Evolutionary conservation across 2,329 filamentous ascomycete genomes (phyloP).

Genomic region (Alternaria brassicae): DNA sequence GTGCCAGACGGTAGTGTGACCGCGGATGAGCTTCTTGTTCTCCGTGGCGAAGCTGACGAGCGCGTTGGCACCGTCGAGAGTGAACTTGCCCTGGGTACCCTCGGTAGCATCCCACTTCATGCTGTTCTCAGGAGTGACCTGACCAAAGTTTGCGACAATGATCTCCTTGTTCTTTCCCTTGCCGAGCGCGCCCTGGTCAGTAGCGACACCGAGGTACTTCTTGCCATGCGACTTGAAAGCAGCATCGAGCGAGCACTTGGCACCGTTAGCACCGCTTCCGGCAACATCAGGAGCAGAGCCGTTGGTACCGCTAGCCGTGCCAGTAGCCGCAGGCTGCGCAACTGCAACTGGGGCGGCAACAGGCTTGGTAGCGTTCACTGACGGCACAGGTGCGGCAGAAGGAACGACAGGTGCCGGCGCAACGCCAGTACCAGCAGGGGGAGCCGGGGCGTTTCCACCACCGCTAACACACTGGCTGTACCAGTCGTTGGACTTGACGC

Average conservation of each 20-base stretch:
- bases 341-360: conserved; percentile 8
- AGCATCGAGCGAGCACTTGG: conserved; percentile 58
- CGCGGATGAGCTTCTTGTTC: conserved; percentile 66
- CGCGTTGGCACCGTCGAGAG: conserved; percentile 63
- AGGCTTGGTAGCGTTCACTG: conserved; percentile 15
- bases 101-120: conserved; percentile 73
- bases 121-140: conserved; percentile 71
- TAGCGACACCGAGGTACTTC: conserved; percentile 67
- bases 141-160: conserved; percentile 68
- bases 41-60: conserved; percentile 65
- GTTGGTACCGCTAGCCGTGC: not conserved
- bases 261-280: conserved; percentile 29
- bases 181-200: conserved; percentile 62
- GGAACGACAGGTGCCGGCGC: conserved; percentile 8
- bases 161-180: conserved; percentile 61
- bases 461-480: conserved; percentile 55
- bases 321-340: not conserved
- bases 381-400: conserved; percentile 10
- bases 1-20: conserved; percentile 72
- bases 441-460: conserved; percentile 1
- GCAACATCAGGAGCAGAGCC: conserved; percentile 19
- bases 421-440: conserved; percentile 5
- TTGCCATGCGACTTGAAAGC: conserved; percentile 67
- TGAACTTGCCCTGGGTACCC: conserved; percentile 59
- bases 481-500: conserved; percentile 53